Percentiles rank a stretch among this genome's conserved stretches.
These are phyloP conservation scores for Acarospora socialis DNA, from an alignment of 2,329 filamentous ascomycete genomes.

Conservation along the genomic window DNA sequence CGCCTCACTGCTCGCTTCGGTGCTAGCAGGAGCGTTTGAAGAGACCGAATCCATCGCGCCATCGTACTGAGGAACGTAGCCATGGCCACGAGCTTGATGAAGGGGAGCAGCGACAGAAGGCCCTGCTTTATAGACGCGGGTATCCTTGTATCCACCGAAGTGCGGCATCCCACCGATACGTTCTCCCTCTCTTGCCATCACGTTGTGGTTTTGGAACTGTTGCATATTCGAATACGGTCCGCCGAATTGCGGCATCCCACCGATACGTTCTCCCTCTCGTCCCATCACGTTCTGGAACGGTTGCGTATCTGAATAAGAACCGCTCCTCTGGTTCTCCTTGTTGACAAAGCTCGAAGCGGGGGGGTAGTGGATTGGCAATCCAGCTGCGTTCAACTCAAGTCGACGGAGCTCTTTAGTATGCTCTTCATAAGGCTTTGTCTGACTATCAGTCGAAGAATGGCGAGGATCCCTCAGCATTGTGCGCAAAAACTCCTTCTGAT, in stretches of 20 bases:
- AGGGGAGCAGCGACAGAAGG: slow-evolving; percentile 11
- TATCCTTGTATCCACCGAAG: neutral
- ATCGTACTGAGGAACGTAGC: slow-evolving; percentile 6
- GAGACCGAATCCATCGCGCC: too few species aligned
- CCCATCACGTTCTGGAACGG: too few species aligned
- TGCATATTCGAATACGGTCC: too few species aligned
- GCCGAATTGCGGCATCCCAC: too few species aligned
- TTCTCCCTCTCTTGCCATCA: too few species aligned
- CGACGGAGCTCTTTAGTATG: neutral
- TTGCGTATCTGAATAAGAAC: neutral
- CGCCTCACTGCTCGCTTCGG: slow-evolving; percentile 5
- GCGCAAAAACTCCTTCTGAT: slow-evolving; percentile 8
- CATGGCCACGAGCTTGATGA: slow-evolving; percentile 10
- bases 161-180: too few species aligned
- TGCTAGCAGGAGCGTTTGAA: slow-evolving; percentile 3
- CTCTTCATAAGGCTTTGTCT: slow-evolving; percentile 1
- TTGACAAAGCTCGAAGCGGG: slow-evolving; percentile 1
- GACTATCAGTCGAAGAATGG: slow-evolving; percentile 1
- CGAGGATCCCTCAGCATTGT: slow-evolving; percentile 10
- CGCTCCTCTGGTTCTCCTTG: slow-evolving; percentile 3
- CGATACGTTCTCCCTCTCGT: too few species aligned
- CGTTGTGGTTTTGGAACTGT: too few species aligned
- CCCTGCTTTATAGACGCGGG: slow-evolving; percentile 6
- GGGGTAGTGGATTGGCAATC: too few species aligned
- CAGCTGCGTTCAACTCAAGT: neutral